Base-by-base conservation (phyloP, 2,329 filamentous ascomycete genomes). In the Verruconis gallopava region DNA sequence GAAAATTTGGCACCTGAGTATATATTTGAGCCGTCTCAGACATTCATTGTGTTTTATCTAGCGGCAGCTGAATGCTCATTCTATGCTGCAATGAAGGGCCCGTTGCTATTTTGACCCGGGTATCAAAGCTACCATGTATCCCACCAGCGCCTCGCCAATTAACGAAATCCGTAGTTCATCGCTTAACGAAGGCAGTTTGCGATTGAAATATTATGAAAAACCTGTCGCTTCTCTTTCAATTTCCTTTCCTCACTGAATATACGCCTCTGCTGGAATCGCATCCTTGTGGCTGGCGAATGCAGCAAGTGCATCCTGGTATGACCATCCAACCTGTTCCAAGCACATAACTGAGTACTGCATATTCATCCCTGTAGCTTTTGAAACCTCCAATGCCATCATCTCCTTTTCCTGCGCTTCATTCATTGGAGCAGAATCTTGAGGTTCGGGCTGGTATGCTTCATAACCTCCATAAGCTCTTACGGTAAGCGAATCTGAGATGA, bases 341-440 rank as follows among this genome's bases (percentile, higher is more conserved):
- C 89, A 95, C 68, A 93, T 73, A 50, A 79, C 73, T 1, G 86
- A 81, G 57, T 82, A 93, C 45, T 82, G 69, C 6, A 78, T 62
- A 5, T 76, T 91, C 77, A 98, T 85, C 44, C 78, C 76, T 1
- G 88, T 94, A 53, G 77, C 77, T 49, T 76, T 77, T 49, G 77
- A 80, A 40, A 95, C 71, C 55, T 91, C 79, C 15, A 66, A 51
- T 17, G 77, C 66, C 55, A 93, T 68, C 63, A 86, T 76, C 48
- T 80, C 74, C 51, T 82, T 73, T 49, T 81, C 48, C 40, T 51
- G 21, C 49, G 38, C 9, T 28, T 32, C 22, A 18, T 20, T 19
- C n/a, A 32, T 22, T 22, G 43, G 38, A 5, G 32, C 36, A 17
- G 43, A 30, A 11, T 40, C 28, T 11, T 21, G 14, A 17, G 25